Conservation (phyloP, 2,329 filamentous ascomycete genomes). For the Epicoccum nigrum region DNA sequence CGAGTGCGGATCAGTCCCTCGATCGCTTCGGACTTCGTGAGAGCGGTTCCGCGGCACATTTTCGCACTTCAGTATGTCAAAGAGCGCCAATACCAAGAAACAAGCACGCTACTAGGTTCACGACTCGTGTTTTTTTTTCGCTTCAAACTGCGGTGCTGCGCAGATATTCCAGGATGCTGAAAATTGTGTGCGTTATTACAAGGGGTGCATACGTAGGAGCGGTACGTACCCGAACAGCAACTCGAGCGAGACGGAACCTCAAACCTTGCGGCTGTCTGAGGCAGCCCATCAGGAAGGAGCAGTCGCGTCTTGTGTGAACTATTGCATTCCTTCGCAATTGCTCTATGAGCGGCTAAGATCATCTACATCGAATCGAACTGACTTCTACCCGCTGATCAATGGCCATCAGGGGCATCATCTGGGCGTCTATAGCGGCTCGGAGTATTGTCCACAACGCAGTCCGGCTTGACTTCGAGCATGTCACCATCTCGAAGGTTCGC, state of each 20-base stretch:
- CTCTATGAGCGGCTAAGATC: background rate
- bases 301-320: background rate
- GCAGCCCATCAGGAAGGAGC: background rate
- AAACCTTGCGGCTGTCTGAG: background rate
- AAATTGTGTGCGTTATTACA: background rate
- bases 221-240: background rate
- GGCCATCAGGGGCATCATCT: background rate
- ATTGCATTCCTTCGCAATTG: conserved; percentile 3
- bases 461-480: too few relatives aligned
- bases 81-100: too few relatives aligned
- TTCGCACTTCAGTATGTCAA: background rate
- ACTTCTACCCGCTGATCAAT: background rate
- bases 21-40: background rate
- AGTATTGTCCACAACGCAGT: too few relatives aligned
- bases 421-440: background rate
- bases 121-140: too few relatives aligned
- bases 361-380: conserved; percentile 12
- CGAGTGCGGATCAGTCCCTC: background rate
- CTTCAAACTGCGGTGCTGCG: too few relatives aligned
- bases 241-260: background rate
- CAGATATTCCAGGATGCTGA: too few relatives aligned
- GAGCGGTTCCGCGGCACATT: conserved; percentile 4
- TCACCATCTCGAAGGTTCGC: too few relatives aligned
- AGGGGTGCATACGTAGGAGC: background rate
- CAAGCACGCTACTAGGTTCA: too few relatives aligned